Evolutionary conservation across 1,139 yeast species (phyloP), one percentile per base, ranked within the genome.

Genomic region (Blastobotrys buckinghamii): DNA sequence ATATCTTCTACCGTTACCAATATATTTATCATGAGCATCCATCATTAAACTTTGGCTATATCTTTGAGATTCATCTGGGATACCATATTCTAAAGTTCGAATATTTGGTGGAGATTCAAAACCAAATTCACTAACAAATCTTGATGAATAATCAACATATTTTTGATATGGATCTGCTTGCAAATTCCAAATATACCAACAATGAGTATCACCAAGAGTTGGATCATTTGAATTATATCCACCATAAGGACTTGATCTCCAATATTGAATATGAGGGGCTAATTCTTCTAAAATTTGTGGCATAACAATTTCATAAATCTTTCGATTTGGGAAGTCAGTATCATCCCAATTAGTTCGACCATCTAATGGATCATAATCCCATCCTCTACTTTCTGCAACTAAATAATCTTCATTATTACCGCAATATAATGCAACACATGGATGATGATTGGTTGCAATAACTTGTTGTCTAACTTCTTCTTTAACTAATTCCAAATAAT

Each of bases 171-270:
- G 66, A 45, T 69, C 72, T 62, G 71, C 74, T 12, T 59, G 54
- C 2, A 77, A 77, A 50, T 74, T 77, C 78, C 78, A 74, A 3
- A 74, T 75, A 50, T 73, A 70, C 78, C 78, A 74, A 54, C 73
- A 76, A 55, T 74, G 78, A 15, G 71, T 57, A 55, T 74, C 78
- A 1, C 78, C 78, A 20, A 66, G 56, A 0, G 69, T 68, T 13
- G 61, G 58, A 53, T 71, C 74, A 8, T 63, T 56, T 15, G 75
- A 59, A 8, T 53, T 56, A 16, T 55, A 51, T 4, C 74, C 73
- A 3, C 74, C 70, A 59, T 67, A 74, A 0, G 78, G 78, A n/a
- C 74, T 70, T 6, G 77, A 74, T 12, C 64, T 65, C 47, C 69
- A 72, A 52, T 74, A 74, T 1, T 69, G 67, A 9, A 69, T 64